Evolutionary conservation across 225 moss, liverwort and hornwort species (phyloP), one percentile per base, ranked within the genome.

Genomic region (Marchantia paleacea): DNA sequence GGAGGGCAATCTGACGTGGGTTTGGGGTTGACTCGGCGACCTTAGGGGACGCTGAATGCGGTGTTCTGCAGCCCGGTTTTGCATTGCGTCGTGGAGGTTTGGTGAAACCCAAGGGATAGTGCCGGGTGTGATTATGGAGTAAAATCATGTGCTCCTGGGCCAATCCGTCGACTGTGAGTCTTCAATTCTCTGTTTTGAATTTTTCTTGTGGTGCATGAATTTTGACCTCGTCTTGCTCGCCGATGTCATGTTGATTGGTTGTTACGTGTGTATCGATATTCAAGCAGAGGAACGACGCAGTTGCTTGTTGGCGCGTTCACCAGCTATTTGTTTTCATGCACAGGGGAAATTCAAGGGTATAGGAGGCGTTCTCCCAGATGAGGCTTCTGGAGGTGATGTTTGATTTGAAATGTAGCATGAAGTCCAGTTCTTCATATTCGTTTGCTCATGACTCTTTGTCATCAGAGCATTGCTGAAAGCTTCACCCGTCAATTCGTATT

Each of bases 131-230:
- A 50, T 50, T 10, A 72, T 72, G 74, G 10, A 15, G 5, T 74
- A 63, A 39, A 77, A 60, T 39, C 39, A 48, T 77, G 61, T 60
- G 77, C 48, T 77, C 77, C 47, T 77, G 60, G 62, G 58, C n/a
- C 19, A 61, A 53, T 74, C 74, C 53, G 8, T 74, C 52, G 6
- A 52, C 12, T 26, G 74, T 74, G 29, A 74, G 74, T 74, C 0
- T 14, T 62, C 24, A 20, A 61, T 47, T 16, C 18, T 77, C 61
- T 62, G 8, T 22, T 47, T 9, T 47, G 31, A 22, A 20, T 48
- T 15, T 14, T 74, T 55, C 14, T 7, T 8, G 6, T 55, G 25
- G 3, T 20, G 73, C 28, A 0, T 73, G 73, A 12, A 3, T 4
- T 24, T 24, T 73, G 48, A 22, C 52, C 52, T 70, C 18, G 31